Evolutionary conservation across 2,329 filamentous ascomycete species (phyloP), one percentile per base, ranked within the genome.

Genomic region (Metarhizium rileyi): DNA sequence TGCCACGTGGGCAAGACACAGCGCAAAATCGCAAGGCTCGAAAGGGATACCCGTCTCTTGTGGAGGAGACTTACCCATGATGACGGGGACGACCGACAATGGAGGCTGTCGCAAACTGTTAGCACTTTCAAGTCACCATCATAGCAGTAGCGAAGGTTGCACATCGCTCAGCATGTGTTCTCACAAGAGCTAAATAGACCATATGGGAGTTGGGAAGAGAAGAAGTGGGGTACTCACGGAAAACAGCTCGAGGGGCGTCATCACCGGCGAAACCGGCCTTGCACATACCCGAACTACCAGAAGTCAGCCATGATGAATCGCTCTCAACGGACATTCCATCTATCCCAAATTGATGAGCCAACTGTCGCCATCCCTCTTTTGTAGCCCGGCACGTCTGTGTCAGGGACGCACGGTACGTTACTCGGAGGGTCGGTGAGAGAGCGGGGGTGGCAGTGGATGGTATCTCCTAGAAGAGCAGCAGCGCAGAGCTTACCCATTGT

Each of bases 261-360:
- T 98, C 93, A 90, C 93, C 93, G 81, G 93, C 93, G 79, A 98
- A 98, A 90, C 93, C 93, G 86, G 93, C 93, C 83, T 98, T 98
- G 81, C 93, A 98, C 93, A 98, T 97, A 84, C 93, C 93, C 77
- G 93, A 97, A 86, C 91, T 97, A 73, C 57, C 67, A 53, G 50
- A 60, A 55, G 68, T 77, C 60, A 77, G 74, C 58, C n/a, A 53
- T 46, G 20, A 47, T 49, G 43, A 41, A 33, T 25, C 43, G n/a
- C 38, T 18, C n/a, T 10, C 48, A 50, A 46, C 10, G 20, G 26
- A 28, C 10, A 20, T 26, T 22, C 4, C 22, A 22, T n/a, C 16
- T 22, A 40, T 48, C 23, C 35, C 26, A 38, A 33, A 14, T 25
- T 43, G 46, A 28, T 23, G 43, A 9, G 20, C 18, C 16, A 35